Evolutionary conservation across 1,284 basidiomycete species (phyloP).

Genomic region (Tilletia horrida): DNA sequence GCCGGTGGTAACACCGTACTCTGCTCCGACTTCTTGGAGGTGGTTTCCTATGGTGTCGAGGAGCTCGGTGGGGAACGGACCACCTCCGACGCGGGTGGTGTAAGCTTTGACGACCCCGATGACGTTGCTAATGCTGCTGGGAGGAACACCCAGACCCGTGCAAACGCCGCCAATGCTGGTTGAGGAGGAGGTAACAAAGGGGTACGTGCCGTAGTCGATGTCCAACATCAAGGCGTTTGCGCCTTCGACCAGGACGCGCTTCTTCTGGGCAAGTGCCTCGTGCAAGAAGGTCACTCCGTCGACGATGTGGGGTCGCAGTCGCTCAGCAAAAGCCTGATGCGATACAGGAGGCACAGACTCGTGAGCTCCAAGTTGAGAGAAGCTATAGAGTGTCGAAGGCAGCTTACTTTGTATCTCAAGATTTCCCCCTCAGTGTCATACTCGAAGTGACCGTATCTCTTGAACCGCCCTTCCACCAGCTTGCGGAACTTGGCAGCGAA

Average conservation of each 20-base stretch:
- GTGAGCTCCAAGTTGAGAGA: not conserved
- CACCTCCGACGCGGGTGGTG: slow-evolving; percentile 93
- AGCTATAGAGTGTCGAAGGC: no score
- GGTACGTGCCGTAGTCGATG: slow-evolving; percentile 95
- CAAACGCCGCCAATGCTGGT: slow-evolving; percentile 92
- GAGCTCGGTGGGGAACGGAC: slow-evolving; percentile 95
- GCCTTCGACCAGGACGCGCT: slow-evolving; percentile 86
- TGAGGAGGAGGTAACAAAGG: slow-evolving; percentile 89
- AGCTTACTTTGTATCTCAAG: slow-evolving; percentile 73
- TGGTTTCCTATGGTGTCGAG: slow-evolving; percentile 79
- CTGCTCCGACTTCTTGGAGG: slow-evolving; percentile 87
- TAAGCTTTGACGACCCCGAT: slow-evolving; percentile 97
- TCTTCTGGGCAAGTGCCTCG: slow-evolving; percentile 68
- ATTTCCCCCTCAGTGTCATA: slow-evolving; percentile 99
- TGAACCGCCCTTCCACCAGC: slow-evolving; percentile 93
- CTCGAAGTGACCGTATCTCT: slow-evolving; percentile 95
- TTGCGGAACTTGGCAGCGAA: slow-evolving; percentile 92
- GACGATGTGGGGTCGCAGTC: slow-evolving; percentile 80
- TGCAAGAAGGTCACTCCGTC: slow-evolving; percentile 85
- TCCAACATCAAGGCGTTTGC: slow-evolving; percentile 98
- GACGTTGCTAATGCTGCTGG: slow-evolving; percentile 74
- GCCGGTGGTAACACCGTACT: slow-evolving; percentile 89
- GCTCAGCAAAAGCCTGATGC: slow-evolving; percentile 71
- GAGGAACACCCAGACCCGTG: slow-evolving; percentile 91
- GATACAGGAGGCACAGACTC: not conserved